Evolutionary conservation across 495 filamentous ascomycete species (phyloP).

Genomic region (Penicillium riverlandense): DNA sequence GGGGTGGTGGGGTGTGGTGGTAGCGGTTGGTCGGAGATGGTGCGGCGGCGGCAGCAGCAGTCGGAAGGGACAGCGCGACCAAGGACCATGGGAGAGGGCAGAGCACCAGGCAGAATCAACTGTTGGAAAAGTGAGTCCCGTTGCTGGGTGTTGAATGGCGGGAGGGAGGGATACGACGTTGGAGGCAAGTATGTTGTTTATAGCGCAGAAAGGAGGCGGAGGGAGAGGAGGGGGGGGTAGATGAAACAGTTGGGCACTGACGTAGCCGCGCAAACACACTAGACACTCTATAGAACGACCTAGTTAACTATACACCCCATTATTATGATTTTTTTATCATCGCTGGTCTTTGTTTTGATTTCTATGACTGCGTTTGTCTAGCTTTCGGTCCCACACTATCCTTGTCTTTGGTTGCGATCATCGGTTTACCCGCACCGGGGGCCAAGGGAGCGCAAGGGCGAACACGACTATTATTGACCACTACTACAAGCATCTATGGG

Average conservation of each 20-base stretch:
- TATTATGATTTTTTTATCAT: too few species aligned
- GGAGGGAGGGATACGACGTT: slow-evolving; percentile 2
- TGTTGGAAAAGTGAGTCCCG: slow-evolving; percentile 9
- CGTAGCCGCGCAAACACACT: slow-evolving; percentile 14
- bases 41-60: neutral
- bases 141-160: neutral
- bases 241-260: slow-evolving; percentile 20
- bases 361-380: too few species aligned
- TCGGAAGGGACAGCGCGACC: slow-evolving; percentile 21
- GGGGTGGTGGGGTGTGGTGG: slow-evolving; percentile 17
- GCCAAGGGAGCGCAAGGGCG: too few species aligned
- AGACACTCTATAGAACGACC: neutral
- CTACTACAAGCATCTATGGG: too few species aligned
- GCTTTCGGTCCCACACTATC: too few species aligned
- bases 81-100: slow-evolving; percentile 28
- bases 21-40: slow-evolving; percentile 11
- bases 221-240: slow-evolving; percentile 7
- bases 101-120: slow-evolving; percentile 16
- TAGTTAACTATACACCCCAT: too few species aligned
- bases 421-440: too few species aligned
- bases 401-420: too few species aligned
- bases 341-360: neutral
- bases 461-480: too few species aligned
- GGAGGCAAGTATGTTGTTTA: slow-evolving; percentile 12
- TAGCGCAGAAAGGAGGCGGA: slow-evolving; percentile 5